A percentile compares a stretch with the other conserved stretches of the same genome.
These are phyloP conservation scores for Leccinum boreale DNA, from an alignment of 768 basidiomycete genomes.

Conservation along the genomic window DNA sequence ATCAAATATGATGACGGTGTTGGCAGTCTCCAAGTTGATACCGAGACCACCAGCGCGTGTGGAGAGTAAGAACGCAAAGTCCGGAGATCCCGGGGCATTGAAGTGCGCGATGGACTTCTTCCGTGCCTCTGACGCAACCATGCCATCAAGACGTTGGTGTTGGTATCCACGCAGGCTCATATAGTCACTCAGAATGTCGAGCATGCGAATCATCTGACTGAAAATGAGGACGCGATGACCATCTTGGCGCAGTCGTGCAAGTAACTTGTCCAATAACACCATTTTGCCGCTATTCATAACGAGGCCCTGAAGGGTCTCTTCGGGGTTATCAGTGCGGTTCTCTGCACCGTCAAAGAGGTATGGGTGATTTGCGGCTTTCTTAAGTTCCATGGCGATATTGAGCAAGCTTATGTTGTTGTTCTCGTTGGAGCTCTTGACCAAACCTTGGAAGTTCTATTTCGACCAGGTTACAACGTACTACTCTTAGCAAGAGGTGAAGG, in stretches of 20 bases:
- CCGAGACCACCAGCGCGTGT: constrained; percentile 98
- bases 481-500: not conserved
- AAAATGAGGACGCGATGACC: constrained; percentile 98
- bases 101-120: constrained; percentile 98
- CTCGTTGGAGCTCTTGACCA: constrained; percentile 86
- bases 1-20: constrained; percentile 99
- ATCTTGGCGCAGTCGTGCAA: constrained; percentile 84
- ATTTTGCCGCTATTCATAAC: constrained; percentile 99
- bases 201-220: constrained; percentile 98
- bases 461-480: constrained; percentile 1
- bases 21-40: constrained; percentile 97
- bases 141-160: constrained; percentile 93
- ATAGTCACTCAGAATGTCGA: constrained; percentile 98
- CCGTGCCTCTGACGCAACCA: constrained; percentile 88
- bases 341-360: constrained; percentile 98
- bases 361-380: constrained; percentile 98
- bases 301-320: constrained; percentile 90
- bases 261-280: constrained; percentile 95
- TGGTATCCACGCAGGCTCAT: constrained; percentile 86
- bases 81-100: too few species aligned
- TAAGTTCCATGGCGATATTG: constrained; percentile 99
- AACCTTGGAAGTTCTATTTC: constrained; percentile 83
- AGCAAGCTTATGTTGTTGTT: constrained; percentile 91
- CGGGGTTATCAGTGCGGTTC: constrained; percentile 50
- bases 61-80: constrained; percentile 43